These are phyloP conservation scores for Cyclostephanos tholiformis DNA, from an alignment of 108 stramenopile species.

Conservation along the genomic window DNA sequence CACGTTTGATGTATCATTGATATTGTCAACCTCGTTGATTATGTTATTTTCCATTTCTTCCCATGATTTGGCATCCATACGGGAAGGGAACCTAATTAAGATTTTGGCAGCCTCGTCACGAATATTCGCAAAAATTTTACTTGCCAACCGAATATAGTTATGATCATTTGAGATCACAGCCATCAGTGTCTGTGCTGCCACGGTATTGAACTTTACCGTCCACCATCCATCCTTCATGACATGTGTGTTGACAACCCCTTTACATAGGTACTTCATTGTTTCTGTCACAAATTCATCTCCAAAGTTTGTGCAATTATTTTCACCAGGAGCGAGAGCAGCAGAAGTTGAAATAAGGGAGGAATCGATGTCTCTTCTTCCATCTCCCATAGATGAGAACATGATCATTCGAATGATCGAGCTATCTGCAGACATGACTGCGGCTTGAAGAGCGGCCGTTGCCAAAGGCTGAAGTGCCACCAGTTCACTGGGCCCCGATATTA, in stretches of 20 bases:
- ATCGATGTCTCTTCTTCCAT: constrained; percentile 1
- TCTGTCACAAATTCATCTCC: constrained; percentile 11
- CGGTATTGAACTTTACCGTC: constrained; percentile 66
- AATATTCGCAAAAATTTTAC: constrained; percentile 24
- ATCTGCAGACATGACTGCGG: constrained; percentile 36
- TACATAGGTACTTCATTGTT: constrained; percentile 35
- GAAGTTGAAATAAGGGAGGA: not conserved
- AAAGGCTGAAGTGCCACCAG: constrained; percentile 47
- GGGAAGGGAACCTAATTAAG: constrained; percentile 45
- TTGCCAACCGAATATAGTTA: constrained; percentile 39
- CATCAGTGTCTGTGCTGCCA: constrained; percentile 68
- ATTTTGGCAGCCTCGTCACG: constrained; percentile 54
- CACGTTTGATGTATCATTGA: not conserved
- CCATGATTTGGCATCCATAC: constrained; percentile 37
- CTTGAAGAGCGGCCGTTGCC: constrained; percentile 42
- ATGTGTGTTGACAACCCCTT: constrained; percentile 40
- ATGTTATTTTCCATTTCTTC: constrained; percentile 1
- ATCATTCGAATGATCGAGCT: constrained; percentile 17
- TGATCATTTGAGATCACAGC: constrained; percentile 34
- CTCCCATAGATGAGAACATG: constrained; percentile 19
- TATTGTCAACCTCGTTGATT: not conserved
- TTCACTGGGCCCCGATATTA: constrained; percentile 34
- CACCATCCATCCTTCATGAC: constrained; percentile 54
- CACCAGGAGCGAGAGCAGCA: not conserved
- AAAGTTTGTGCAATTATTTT: not conserved